Conservation (phyloP, 805 yeast species). For the Candida tibetensis region DNA sequence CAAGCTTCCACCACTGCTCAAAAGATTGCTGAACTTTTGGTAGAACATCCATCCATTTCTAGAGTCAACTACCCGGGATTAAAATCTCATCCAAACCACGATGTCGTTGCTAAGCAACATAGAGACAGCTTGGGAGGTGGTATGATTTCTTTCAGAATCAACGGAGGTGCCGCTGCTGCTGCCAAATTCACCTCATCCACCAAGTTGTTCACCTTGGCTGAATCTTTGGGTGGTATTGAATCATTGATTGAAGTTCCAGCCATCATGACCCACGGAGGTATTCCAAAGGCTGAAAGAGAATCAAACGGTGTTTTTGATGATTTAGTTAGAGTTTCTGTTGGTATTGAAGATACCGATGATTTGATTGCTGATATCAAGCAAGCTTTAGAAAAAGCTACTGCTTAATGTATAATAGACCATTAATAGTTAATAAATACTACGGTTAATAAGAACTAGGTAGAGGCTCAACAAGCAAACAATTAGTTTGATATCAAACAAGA, state of each 20-base stretch:
- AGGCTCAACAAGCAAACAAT: background rate
- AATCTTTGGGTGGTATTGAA: constrained; percentile 89
- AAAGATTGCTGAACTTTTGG: constrained; percentile 65
- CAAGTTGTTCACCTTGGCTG: constrained; percentile 79
- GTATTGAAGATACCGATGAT: constrained; percentile 31
- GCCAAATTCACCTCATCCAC: constrained; percentile 69
- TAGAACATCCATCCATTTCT: constrained; percentile 48
- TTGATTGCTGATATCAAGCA: constrained; percentile 45
- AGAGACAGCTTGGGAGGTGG: constrained; percentile 88
- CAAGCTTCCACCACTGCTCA: constrained; percentile 67
- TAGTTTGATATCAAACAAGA: no score
- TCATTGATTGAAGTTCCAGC: constrained; percentile 86
- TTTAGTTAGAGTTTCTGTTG: constrained; percentile 55
- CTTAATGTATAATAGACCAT: constrained; percentile 8
- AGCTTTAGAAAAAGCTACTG: constrained; percentile 49
- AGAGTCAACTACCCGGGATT: constrained; percentile 85
- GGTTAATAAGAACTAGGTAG: background rate
- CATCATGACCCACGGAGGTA: constrained; percentile 89
- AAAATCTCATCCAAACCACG: constrained; percentile 58
- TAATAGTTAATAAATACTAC: background rate
- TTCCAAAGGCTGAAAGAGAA: constrained; percentile 75
- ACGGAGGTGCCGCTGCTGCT: constrained; percentile 79
- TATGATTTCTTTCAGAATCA: constrained; percentile 82
- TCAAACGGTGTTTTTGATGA: constrained; percentile 78
- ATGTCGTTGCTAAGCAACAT: constrained; percentile 69